Conservation (phyloP, 805 yeast species). For the Spathaspora hagerdaliae region DNA sequence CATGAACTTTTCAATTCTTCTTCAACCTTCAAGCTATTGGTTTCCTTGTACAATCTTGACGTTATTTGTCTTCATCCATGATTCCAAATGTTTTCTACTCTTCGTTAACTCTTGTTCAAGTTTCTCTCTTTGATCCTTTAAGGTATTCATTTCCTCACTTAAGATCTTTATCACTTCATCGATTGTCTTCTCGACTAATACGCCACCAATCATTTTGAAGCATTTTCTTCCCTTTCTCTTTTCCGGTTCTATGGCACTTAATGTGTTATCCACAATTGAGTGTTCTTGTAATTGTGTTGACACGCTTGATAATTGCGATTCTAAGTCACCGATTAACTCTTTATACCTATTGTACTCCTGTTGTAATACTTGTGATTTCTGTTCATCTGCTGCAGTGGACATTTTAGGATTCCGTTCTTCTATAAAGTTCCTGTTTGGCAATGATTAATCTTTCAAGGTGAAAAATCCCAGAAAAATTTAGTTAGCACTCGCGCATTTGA, state of each 20-base stretch:
- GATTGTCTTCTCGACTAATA: constrained; percentile 76
- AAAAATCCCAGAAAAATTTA: too few relatives aligned
- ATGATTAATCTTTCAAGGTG: too few relatives aligned
- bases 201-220: constrained; percentile 92
- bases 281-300: constrained; percentile 39
- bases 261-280: constrained; percentile 37
- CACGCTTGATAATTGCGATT: constrained; percentile 31
- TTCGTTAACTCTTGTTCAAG: constrained; percentile 23
- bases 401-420: neutral
- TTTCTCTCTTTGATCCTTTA: constrained; percentile 18
- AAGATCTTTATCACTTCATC: constrained; percentile 55
- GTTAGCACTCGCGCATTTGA: too few relatives aligned
- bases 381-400: constrained; percentile 16
- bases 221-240: constrained; percentile 60
- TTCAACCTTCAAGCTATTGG: neutral
- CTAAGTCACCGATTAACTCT: constrained; percentile 34
- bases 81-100: constrained; percentile 30
- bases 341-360: constrained; percentile 38
- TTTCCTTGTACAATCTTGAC: constrained; percentile 32
- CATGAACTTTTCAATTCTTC: neutral
- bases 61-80: constrained; percentile 39
- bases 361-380: constrained; percentile 39
- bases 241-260: constrained; percentile 29
- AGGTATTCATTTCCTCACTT: constrained; percentile 18
- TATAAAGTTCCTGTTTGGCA: too few relatives aligned